These are phyloP conservation scores for Blastobotrys persicus DNA, from an alignment of 1,139 yeast genomes.

Conservation along the genomic window DNA sequence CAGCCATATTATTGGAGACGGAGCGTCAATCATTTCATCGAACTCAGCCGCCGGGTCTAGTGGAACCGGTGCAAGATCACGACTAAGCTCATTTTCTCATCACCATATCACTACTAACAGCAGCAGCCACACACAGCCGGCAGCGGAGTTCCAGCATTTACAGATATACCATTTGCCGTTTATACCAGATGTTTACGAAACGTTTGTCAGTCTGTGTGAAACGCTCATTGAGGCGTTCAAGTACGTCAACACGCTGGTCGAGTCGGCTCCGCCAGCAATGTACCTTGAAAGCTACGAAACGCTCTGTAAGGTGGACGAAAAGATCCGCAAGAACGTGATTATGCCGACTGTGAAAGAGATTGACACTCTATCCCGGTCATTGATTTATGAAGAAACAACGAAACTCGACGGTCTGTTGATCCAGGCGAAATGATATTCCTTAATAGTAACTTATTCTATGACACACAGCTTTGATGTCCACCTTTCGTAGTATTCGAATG, in stretches of 20 bases:
- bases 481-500: too few species aligned
- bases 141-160: constrained; percentile 25
- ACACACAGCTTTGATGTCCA: not conserved
- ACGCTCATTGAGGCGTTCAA: constrained; percentile 30
- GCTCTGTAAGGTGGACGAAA: constrained; percentile 30
- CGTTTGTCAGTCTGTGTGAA: constrained; percentile 32
- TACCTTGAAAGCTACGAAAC: constrained; percentile 26
- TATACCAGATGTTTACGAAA: constrained; percentile 33
- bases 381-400: constrained; percentile 30
- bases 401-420: constrained; percentile 28
- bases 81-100: constrained; percentile 7
- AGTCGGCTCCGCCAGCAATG: constrained; percentile 9
- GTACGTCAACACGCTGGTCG: constrained; percentile 23
- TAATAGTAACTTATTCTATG: not conserved
- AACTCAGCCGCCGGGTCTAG: constrained; percentile 6
- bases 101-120: constrained; percentile 1
- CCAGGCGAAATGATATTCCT: constrained; percentile 18
- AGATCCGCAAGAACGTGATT: constrained; percentile 27
- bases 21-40: constrained; percentile 2
- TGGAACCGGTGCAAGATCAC: constrained; percentile 4
- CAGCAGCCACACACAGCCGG: not conserved
- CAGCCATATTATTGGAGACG: not conserved
- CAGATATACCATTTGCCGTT: constrained; percentile 32
- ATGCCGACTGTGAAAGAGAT: constrained; percentile 32
- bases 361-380: constrained; percentile 28